Evolutionary conservation across 768 basidiomycete species (phyloP).

Genomic region (Amanita molliuscula): DNA sequence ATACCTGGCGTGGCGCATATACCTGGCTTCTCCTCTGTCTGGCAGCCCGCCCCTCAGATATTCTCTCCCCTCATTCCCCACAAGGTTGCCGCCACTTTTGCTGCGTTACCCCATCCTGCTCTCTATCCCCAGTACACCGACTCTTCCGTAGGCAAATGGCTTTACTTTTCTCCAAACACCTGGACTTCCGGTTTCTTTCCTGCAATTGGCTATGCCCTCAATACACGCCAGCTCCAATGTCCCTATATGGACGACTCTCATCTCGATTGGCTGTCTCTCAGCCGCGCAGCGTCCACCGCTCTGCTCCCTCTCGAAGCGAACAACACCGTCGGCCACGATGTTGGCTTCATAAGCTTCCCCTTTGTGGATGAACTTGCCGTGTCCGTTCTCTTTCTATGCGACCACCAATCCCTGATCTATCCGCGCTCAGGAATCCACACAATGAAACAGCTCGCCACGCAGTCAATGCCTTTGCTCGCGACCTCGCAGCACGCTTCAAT

Average conservation of each 20-base stretch:
- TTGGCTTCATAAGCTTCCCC: slow-evolving; percentile 63
- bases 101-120: slow-evolving; percentile 30
- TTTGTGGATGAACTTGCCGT: slow-evolving; percentile 51
- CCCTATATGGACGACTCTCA: slow-evolving; percentile 26
- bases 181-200: slow-evolving; percentile 70
- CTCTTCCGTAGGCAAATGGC: slow-evolving; percentile 36
- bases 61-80: slow-evolving; percentile 48
- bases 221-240: slow-evolving; percentile 42
- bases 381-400: slow-evolving; percentile 23
- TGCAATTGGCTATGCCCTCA: slow-evolving; percentile 45
- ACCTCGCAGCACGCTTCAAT: slow-evolving; percentile 48
- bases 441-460: slow-evolving; percentile 47
- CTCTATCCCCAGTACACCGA: slow-evolving; percentile 56
- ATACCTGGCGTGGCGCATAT: not conserved
- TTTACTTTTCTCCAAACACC: slow-evolving; percentile 39
- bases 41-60: slow-evolving; percentile 22
- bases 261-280: slow-evolving; percentile 50
- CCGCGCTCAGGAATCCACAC: slow-evolving; percentile 33
- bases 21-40: not conserved
- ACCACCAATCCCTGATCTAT: not conserved
- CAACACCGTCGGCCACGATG: slow-evolving; percentile 47
- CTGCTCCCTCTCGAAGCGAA: slow-evolving; percentile 41
- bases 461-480: slow-evolving; percentile 45
- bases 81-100: slow-evolving; percentile 49
- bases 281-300: slow-evolving; percentile 38